Percentiles rank a stretch among this genome's conserved stretches.
phyloP scores from a whole-genome alignment of 2,329 filamentous ascomycete genomes.

The Elsinoe perseae region DNA sequence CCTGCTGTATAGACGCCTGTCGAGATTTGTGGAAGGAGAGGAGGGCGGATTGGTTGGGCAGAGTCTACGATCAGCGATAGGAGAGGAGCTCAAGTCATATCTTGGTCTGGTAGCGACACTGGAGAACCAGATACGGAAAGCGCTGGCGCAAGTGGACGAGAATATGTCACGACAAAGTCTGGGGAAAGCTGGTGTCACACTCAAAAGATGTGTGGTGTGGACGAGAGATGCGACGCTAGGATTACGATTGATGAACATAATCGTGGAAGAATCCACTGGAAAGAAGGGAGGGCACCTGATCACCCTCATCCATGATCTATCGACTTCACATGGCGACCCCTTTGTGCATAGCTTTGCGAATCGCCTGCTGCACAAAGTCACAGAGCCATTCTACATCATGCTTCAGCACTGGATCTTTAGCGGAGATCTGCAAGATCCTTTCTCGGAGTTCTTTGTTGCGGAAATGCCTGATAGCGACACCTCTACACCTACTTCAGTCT shows the following conservation, averaged over 20 bases:
- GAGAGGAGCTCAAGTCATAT: constrained; percentile 78
- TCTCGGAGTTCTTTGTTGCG: constrained; percentile 87
- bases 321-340: constrained; percentile 87
- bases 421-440: constrained; percentile 93
- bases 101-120: constrained; percentile 83
- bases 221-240: constrained; percentile 96
- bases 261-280: constrained; percentile 81
- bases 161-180: constrained; percentile 57
- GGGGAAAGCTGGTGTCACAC: constrained; percentile 79
- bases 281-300: constrained; percentile 87
- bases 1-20: constrained; percentile 74
- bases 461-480: constrained; percentile 59
- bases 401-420: constrained; percentile 96
- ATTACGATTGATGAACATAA: constrained; percentile 82
- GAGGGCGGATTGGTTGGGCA: constrained; percentile 83
- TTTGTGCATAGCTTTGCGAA: constrained; percentile 92
- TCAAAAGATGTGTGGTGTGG: constrained; percentile 96
- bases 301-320: constrained; percentile 86
- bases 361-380: constrained; percentile 75
- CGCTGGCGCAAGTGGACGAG: constrained; percentile 66
- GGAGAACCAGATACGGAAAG: constrained; percentile 82
- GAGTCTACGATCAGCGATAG: constrained; percentile 80
- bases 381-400: constrained; percentile 93
- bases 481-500: constrained; percentile 73
- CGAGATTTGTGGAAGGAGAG: constrained; percentile 71